These are phyloP conservation scores for Verticillium nubilum DNA, from an alignment of 2,329 filamentous ascomycete species.

Conservation along the genomic window DNA sequence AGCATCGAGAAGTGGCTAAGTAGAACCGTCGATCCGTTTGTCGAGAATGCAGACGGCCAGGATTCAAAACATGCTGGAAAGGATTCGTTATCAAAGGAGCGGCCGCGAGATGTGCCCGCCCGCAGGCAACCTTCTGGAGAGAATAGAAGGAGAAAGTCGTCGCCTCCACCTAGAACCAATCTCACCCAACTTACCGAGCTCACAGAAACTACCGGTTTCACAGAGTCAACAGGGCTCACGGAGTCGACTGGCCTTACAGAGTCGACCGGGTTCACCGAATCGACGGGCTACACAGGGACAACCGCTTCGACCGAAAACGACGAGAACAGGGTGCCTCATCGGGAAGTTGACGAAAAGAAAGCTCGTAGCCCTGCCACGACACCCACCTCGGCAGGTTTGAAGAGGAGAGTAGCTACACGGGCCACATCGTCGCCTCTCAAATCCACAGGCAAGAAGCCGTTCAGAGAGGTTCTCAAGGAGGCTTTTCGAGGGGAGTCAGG, in stretches of 20 bases:
- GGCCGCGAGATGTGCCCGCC: conserved; percentile 9
- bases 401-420: conserved; percentile 51
- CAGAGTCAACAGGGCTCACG: conserved; percentile 9
- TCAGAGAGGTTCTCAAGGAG: conserved; percentile 55
- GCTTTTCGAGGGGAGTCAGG: conserved; percentile 59
- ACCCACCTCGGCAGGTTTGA: conserved; percentile 36
- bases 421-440: conserved; percentile 43
- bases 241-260: conserved; percentile 5
- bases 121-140: conserved; percentile 19
- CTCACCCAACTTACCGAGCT: conserved; percentile 7
- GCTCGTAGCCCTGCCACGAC: conserved; percentile 18
- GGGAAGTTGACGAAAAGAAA: conserved; percentile 6
- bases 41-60: conserved; percentile 31
- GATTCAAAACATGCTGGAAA: conserved; percentile 19
- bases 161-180: conserved; percentile 18
- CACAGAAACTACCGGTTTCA: conserved; percentile 8
- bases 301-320: conserved; percentile 9
- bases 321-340: conserved; percentile 2
- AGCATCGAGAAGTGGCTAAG: conserved; percentile 64
- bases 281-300: conserved; percentile 3
- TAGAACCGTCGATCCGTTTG: conserved; percentile 56
- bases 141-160: conserved; percentile 13
- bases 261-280: not conserved
- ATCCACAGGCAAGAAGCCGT: conserved; percentile 38
- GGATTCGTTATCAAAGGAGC: conserved; percentile 27